Evolutionary conservation across 2,329 filamentous ascomycete species (phyloP), one percentile per base, ranked within the genome.

Genomic region (Trichoderma brevicompactum): DNA sequence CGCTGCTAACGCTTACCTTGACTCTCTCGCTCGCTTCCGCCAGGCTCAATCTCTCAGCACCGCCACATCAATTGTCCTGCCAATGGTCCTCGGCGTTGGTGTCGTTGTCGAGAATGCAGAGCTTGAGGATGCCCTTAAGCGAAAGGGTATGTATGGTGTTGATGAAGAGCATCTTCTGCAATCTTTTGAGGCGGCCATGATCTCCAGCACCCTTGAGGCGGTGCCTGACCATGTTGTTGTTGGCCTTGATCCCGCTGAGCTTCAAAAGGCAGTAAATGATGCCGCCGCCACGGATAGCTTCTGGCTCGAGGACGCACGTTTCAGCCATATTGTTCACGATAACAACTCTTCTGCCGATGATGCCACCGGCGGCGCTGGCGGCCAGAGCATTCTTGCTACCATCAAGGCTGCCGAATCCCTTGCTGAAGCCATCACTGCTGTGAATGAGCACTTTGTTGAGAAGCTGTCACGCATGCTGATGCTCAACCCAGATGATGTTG

Each of bases 81-180:
- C 72, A 1, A 71, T 77, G 68, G 74, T 80, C 44, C 70, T 70
- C 4, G 76, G 75, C 15, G 76, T 79, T 5, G 78, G 77, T 38
- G 73, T 74, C 61, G 67, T 79, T 5, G 70, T 73, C 55, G 75
- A 79, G 34, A 74, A 77, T 41, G 72, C 72, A 0, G 74, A 76
- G 5, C 72, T 80, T 17, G 75, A 79, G 66, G 70, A 68, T 1
- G 53, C 74, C 3, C 71, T 80, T 1, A 66, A 69, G 13, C 73
- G 77, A 19, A 76, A 74, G 41, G 79, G 75, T 2, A 73, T 79
- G 58, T 73, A 76, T 23, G 70, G 74, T 2, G 67, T 79, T 32
- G 72, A 72, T 49, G 75, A 77, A 64, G 60, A 70, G 2, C 73
- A 75, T 65, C 64, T 76, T 6, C 65, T 77, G 1, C 71, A 74